Evolutionary conservation across 768 basidiomycete species (phyloP).

Genomic region (Mycena floridula): DNA sequence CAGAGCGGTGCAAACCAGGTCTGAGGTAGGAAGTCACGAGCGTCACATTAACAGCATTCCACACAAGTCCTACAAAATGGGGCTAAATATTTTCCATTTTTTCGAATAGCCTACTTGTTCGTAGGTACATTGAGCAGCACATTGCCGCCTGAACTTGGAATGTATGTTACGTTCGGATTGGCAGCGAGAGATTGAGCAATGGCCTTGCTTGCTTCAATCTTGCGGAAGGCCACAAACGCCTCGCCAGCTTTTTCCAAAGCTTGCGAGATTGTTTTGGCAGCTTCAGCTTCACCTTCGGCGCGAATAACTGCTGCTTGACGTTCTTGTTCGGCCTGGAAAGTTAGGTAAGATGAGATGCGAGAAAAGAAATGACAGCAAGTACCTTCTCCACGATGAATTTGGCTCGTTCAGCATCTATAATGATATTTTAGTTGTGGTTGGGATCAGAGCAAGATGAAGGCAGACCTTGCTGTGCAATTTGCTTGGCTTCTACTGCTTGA

Average conservation of each 20-base stretch:
- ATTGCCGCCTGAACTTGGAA: constrained; percentile 75
- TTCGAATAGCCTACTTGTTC: constrained; percentile 31
- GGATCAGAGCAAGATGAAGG: neutral
- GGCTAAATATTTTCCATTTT: too few relatives aligned
- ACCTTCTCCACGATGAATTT: constrained; percentile 99
- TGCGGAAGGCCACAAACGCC: constrained; percentile 89
- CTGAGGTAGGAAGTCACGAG: too few relatives aligned
- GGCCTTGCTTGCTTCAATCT: constrained; percentile 97
- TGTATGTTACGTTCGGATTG: constrained; percentile 85
- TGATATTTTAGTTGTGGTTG: neutral
- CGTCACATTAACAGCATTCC: too few relatives aligned
- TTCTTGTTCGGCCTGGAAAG: constrained; percentile 92
- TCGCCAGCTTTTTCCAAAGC: constrained; percentile 93
- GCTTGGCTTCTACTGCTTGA: constrained; percentile 99
- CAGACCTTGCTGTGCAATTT: constrained; percentile 96
- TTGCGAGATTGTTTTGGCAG: constrained; percentile 85
- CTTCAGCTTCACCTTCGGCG: constrained; percentile 98
- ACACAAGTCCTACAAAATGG: too few relatives aligned
- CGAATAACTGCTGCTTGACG: constrained; percentile 97
- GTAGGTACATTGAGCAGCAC: constrained; percentile 81
- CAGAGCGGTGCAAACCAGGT: constrained; percentile 15
- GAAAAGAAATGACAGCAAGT: neutral
- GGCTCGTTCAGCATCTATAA: constrained; percentile 90
- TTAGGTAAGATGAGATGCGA: constrained; percentile 4
- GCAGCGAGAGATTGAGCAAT: constrained; percentile 79